Evolutionary conservation across 208 protist species (phyloP).

Genomic region (Leishmania tarentolae): DNA sequence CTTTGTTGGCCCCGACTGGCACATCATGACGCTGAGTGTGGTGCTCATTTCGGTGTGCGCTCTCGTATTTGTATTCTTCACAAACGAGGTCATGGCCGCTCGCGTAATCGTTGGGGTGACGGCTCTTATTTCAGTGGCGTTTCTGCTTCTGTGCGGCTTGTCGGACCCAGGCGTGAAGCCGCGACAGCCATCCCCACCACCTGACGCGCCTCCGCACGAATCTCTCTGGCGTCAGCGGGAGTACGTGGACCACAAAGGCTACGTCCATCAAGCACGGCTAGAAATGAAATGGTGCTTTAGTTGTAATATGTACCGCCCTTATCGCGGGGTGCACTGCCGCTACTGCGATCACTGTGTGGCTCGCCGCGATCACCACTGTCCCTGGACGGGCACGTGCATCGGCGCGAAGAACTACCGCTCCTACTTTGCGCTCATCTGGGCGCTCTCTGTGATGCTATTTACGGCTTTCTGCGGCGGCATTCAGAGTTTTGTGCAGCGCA

Average conservation of each 20-base stretch:
- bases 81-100: conserved; percentile 34
- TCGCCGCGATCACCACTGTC: conserved; percentile 93
- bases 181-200: conserved; percentile 33
- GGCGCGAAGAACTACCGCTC: conserved; percentile 84
- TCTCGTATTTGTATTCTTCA: conserved; percentile 58
- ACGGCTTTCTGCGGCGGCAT: conserved; percentile 56
- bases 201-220: conserved; percentile 44
- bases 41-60: conserved; percentile 41
- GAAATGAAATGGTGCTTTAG: conserved; percentile 85
- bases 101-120: conserved; percentile 49
- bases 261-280: conserved; percentile 20
- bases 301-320: conserved; percentile 83
- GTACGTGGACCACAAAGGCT: conserved; percentile 40
- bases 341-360: conserved; percentile 87
- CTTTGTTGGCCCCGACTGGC: conserved; percentile 69
- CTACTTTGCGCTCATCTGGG: conserved; percentile 77
- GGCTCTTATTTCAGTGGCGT: conserved; percentile 24
- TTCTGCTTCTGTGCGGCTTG: conserved; percentile 46
- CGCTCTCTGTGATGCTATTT: conserved; percentile 36
- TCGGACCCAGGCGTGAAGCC: conserved; percentile 67
- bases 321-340: conserved; percentile 84
- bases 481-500: conserved; percentile 46
- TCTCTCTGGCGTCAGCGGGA: conserved; percentile 30
- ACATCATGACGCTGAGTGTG: conserved; percentile 40
- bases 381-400: conserved; percentile 92